Evolutionary conservation across 164 flowering plant genomes (phyloP).

Genomic region (Annona squamosa): DNA sequence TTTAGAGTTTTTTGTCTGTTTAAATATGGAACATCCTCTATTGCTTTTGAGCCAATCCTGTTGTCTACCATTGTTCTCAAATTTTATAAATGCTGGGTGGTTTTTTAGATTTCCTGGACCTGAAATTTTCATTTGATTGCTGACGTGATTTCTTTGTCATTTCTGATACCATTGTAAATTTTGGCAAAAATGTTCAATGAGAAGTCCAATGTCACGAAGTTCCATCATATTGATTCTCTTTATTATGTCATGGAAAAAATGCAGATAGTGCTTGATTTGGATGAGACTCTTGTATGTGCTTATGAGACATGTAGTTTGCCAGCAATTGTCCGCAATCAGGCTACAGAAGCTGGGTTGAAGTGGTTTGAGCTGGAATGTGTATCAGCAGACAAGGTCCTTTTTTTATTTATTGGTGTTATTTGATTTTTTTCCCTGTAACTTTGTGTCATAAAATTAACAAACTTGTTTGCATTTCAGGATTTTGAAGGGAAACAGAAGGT

Average conservation of each 20-base stretch:
- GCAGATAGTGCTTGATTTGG: conserved; percentile 95
- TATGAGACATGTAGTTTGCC: conserved; percentile 90
- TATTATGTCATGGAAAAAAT: neutral
- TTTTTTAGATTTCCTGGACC: neutral
- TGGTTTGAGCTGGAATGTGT: conserved; percentile 93
- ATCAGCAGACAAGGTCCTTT: conserved; percentile 72
- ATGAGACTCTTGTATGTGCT: conserved; percentile 89
- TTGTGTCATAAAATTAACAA: neutral
- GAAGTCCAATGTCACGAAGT: neutral
- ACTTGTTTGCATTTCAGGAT: conserved; percentile 45
- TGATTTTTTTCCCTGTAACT: neutral
- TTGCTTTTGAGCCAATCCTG: neutral
- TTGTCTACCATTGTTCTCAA: neutral
- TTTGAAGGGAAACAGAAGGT: conserved; percentile 77
- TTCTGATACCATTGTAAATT: neutral
- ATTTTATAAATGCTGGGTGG: neutral
- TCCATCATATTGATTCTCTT: neutral
- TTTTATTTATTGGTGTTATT: conserved; percentile 5
- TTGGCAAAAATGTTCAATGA: neutral
- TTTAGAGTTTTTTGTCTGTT: too few relatives aligned
- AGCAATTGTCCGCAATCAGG: conserved; percentile 52
- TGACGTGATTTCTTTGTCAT: neutral
- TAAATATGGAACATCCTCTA: too few relatives aligned
- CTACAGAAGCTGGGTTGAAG: conserved; percentile 75
- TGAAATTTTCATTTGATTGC: neutral